Percentiles rank a stretch among this genome's conserved stretches.
These are phyloP conservation scores for Pseudogymnoascus sp. DNA, from an alignment of 2,329 filamentous ascomycete species.

Conservation along the genomic window DNA sequence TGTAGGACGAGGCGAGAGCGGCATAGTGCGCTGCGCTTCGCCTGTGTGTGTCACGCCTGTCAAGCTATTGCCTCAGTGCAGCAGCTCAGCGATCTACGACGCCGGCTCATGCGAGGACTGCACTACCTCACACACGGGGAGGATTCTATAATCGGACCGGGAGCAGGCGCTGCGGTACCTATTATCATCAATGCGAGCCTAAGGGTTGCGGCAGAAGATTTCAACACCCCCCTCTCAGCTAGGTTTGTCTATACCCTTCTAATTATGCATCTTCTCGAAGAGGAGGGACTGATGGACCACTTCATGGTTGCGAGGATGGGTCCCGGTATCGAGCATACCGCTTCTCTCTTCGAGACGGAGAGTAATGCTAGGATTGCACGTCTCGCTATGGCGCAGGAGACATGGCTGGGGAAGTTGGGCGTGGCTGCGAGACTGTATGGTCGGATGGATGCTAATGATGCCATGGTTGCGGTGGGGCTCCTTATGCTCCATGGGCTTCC, in stretches of 20 bases:
- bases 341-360: constrained; percentile 13
- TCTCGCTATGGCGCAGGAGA: constrained; percentile 15
- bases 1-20: neutral
- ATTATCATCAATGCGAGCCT: neutral
- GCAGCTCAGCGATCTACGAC: neutral
- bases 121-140: neutral
- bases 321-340: constrained; percentile 7
- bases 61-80: neutral
- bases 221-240: neutral
- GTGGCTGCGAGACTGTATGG: constrained; percentile 17
- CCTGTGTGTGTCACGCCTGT: neutral
- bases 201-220: neutral
- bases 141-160: neutral
- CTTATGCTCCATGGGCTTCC: neutral
- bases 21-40: neutral
- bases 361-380: constrained; percentile 15
- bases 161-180: neutral
- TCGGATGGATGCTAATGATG: constrained; percentile 6
- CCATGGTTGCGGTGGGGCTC: neutral
- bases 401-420: constrained; percentile 15
- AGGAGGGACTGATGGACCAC: constrained; percentile 17
- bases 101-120: neutral
- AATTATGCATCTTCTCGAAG: constrained; percentile 2
- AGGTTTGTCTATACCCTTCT: neutral
- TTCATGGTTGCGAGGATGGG: neutral